A percentile compares a stretch with the other conserved stretches of the same genome.
Conservation (phyloP, 371 early-diverging fungal species). For the Rhizopus microsporus region DNA sequence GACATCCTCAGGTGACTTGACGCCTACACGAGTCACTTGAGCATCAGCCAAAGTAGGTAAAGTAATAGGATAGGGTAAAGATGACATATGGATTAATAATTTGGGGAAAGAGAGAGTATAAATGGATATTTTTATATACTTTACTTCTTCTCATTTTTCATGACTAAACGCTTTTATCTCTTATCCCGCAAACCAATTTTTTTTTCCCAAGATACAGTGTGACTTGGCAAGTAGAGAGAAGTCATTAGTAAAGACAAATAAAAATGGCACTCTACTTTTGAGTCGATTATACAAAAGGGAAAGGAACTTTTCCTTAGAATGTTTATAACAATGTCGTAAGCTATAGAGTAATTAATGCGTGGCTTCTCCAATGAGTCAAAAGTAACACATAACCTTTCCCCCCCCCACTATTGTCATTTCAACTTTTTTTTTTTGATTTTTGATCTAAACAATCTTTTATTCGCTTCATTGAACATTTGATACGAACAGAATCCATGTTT, state of each 20-base stretch:
- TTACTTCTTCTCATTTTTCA: slow-evolving; percentile 3
- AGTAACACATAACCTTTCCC: not conserved
- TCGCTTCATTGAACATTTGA: no score
- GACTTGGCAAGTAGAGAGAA: not conserved
- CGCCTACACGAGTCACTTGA: slow-evolving; percentile 47
- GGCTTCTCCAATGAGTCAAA: no score
- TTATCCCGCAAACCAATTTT: not conserved
- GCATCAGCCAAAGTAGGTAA: slow-evolving; percentile 27
- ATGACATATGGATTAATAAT: slow-evolving; percentile 8
- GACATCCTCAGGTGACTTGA: slow-evolving; percentile 84
- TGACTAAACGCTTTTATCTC: slow-evolving; percentile 1
- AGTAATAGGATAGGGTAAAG: slow-evolving; percentile 27
- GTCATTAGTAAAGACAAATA: not conserved
- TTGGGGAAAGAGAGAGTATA: not conserved
- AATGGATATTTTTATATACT: slow-evolving; percentile 1
- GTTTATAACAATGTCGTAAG: no score
- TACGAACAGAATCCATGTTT: no score
- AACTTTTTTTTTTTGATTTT: no score
- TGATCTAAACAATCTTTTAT: no score
- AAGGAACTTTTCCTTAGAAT: no score
- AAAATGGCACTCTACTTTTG: no score
- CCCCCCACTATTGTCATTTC: not conserved
- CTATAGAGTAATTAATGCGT: no score
- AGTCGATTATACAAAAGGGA: no score
- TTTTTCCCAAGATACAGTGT: not conserved